These are phyloP conservation scores for Climacium dendroides DNA, from an alignment of 225 moss, liverwort and hornwort species.

Conservation along the genomic window DNA sequence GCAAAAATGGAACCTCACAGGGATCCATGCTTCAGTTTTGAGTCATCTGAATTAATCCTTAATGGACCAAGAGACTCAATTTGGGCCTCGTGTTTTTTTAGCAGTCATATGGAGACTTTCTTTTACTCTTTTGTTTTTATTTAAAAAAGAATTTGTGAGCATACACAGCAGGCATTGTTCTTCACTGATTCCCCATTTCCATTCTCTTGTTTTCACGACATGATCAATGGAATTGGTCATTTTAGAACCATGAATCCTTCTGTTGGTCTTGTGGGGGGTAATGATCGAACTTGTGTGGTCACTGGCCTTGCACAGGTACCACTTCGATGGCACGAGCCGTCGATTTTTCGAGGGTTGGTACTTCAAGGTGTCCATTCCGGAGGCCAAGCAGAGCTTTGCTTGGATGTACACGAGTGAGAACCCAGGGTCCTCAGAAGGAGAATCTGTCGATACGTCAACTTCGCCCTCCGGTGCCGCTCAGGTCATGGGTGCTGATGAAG, in stretches of 20 bases:
- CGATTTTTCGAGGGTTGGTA: conserved; percentile 98
- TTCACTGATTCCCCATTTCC: background rate
- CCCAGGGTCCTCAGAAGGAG: conserved; percentile 28
- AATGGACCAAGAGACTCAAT: background rate
- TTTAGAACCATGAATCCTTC: background rate
- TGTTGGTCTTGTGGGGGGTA: background rate
- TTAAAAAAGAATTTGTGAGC: background rate
- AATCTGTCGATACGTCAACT: background rate
- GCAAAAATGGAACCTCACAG: background rate
- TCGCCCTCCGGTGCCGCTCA: conserved; percentile 49
- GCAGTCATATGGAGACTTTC: background rate
- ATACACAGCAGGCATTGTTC: background rate
- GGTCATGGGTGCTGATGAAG: conserved; percentile 83
- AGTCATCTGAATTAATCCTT: background rate
- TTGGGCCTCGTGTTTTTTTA: background rate
- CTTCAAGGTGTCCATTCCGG: conserved; percentile 72
- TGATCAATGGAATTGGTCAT: background rate
- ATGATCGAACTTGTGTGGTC: background rate
- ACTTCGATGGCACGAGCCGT: conserved; percentile 74
- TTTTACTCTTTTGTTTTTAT: background rate
- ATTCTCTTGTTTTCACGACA: background rate
- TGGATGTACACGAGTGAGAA: conserved; percentile 88
- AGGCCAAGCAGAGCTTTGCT: conserved; percentile 72
- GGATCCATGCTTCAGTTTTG: background rate
- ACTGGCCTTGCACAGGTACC: conserved; percentile 33